Base-by-base conservation (phyloP, 345 rosid species). In the Gossypium bickii region DNA sequence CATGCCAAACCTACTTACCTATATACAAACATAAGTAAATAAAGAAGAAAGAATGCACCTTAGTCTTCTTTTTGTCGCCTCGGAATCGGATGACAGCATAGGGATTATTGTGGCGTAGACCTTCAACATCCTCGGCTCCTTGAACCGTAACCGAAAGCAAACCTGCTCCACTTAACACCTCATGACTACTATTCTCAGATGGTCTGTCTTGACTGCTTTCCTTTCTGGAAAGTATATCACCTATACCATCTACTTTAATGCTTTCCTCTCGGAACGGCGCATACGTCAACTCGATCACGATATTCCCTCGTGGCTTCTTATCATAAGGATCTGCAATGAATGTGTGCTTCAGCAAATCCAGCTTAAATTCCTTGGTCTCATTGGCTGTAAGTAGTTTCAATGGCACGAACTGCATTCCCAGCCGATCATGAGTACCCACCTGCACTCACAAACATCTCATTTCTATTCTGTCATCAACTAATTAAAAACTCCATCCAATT, bases 401-500 rank as follows among this genome's bases (percentile, higher is more conserved):
- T 1, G 93, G 94, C 49, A 91, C 75, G 57, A 86, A 66, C 74
- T 89, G 97, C 90, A 85, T 91, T 80, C 97, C 97, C 72, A 91
- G 78, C 63, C 83, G 80, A 80, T 91, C 97, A 43, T 91, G 91
- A 27, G 81, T 83, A n/a, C 97, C 93, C 0, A 91, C 93, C 97
- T 91, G 76, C 13, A 57, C 10, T 57, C 20, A 12, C 13, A 10
- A 56, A 20, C 60, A 20, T 24, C 20, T 11, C 52, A 48, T 15
- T 52, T 52, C 56, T 34, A 5, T 34, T 9, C 52, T 15, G 52
- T 48, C 4, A 56, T 56, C 24, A 56, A 56, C 52, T 48, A 48
- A 11, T 48, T 48, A 8, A 8, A 56, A 17, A 18, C 59, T 55
- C 59, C 22, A 55, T 22, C 41, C 22, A 55, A 55, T 55, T 55